Evolutionary conservation across 768 basidiomycete genomes (phyloP).

Genomic region (Suillus subaureus): DNA sequence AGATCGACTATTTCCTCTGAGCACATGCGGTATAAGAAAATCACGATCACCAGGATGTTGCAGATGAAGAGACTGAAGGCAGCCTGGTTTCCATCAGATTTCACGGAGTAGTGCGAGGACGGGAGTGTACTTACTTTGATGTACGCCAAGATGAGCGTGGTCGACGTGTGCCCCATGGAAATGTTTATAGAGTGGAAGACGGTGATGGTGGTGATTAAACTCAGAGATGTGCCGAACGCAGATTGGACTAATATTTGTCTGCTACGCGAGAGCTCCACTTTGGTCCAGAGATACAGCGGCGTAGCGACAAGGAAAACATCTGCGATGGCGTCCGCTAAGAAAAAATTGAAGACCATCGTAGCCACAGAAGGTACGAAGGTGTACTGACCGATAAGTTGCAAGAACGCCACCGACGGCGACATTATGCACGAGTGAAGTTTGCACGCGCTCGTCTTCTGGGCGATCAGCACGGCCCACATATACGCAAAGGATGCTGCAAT

Average conservation of each 20-base stretch:
- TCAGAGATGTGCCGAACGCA: neutral
- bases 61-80: slow-evolving; percentile 6
- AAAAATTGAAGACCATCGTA: neutral
- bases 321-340: neutral
- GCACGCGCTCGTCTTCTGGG: slow-evolving; percentile 20
- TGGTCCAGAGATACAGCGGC: neutral
- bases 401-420: slow-evolving; percentile 12
- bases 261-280: neutral
- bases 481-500: slow-evolving; percentile 18
- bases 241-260: neutral
- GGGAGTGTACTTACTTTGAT: neutral
- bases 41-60: slow-evolving; percentile 11
- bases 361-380: neutral
- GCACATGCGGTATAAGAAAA: neutral
- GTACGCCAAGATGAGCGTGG: neutral
- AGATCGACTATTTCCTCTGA: neutral
- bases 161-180: neutral
- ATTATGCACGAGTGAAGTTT: slow-evolving; percentile 8
- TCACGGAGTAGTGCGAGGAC: neutral
- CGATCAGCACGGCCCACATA: slow-evolving; percentile 27
- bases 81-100: neutral
- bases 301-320: neutral
- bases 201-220: neutral
- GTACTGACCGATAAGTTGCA: neutral
- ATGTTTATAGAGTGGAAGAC: neutral